Percentiles rank a stretch among this genome's conserved stretches.
Conservation (phyloP, 2,329 filamentous ascomycete genomes). For the Neobulgaria alba region DNA sequence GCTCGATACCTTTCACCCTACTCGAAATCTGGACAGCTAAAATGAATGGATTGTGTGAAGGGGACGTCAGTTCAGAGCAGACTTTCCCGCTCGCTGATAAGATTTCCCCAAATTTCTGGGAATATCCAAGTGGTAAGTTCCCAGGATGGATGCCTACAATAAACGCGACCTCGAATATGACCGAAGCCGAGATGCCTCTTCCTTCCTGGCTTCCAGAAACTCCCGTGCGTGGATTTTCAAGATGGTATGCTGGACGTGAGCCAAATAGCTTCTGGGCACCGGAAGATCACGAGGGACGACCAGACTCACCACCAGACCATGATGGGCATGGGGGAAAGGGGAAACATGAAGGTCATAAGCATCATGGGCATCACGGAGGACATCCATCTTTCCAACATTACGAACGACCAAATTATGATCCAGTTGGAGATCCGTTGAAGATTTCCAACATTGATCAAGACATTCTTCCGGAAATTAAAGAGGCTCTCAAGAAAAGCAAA, state of each 20-base stretch:
- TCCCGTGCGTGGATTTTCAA: not conserved
- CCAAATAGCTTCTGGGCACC: not conserved
- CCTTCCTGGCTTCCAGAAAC: not conserved
- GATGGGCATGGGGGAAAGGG: not conserved
- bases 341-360: not conserved
- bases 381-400: too few relatives aligned
- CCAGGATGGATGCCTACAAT: conserved; percentile 17
- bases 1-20: conserved; percentile 30
- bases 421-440: conserved; percentile 30
- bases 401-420: conserved; percentile 27
- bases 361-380: too few relatives aligned
- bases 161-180: conserved; percentile 4
- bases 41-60: conserved; percentile 13
- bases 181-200: not conserved
- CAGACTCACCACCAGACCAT: not conserved
- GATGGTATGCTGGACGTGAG: too few relatives aligned
- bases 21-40: conserved; percentile 25
- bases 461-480: conserved; percentile 26
- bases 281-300: too few relatives aligned
- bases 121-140: conserved; percentile 9
- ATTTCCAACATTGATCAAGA: conserved; percentile 30
- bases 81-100: conserved; percentile 25
- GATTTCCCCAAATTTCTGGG: conserved; percentile 14
- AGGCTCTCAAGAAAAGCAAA: conserved; percentile 24
- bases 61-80: conserved; percentile 21